phyloP scores from a whole-genome alignment of 768 basidiomycete genomes.

The Suillus tomentosus region DNA sequence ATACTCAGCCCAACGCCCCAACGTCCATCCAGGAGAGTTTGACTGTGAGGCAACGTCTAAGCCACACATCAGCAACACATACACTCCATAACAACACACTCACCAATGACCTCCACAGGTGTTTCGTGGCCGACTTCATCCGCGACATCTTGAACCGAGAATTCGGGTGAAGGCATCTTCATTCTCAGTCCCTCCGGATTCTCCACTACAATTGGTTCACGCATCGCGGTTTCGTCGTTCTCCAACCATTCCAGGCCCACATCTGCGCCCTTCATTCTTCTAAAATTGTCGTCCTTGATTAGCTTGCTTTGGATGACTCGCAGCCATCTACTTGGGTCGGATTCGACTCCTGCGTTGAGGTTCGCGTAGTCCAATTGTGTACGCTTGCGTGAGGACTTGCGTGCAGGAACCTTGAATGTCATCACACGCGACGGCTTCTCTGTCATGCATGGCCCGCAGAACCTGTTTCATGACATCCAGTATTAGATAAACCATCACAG shows the following conservation, averaged over 20 bases:
- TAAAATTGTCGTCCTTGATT: slow-evolving; percentile 65
- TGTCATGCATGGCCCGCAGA: slow-evolving; percentile 63
- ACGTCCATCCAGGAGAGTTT: slow-evolving; percentile 82
- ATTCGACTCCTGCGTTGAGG: slow-evolving; percentile 63
- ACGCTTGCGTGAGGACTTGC: slow-evolving; percentile 80
- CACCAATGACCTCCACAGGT: slow-evolving; percentile 92
- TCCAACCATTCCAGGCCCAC: slow-evolving; percentile 78
- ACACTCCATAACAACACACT: slow-evolving; percentile 19
- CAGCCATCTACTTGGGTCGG: slow-evolving; percentile 65
- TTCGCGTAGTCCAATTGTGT: slow-evolving; percentile 79
- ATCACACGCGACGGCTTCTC: slow-evolving; percentile 63
- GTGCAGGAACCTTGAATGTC: slow-evolving; percentile 74
- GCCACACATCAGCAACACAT: slow-evolving; percentile 11
- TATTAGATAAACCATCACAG: slow-evolving; percentile 21
- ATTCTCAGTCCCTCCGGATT: slow-evolving; percentile 82
- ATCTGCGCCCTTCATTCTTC: slow-evolving; percentile 63
- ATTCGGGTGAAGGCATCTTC: slow-evolving; percentile 74
- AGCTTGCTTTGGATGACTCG: slow-evolving; percentile 68
- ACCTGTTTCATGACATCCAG: slow-evolving; percentile 47
- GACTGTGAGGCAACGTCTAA: slow-evolving; percentile 89
- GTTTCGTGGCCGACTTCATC: slow-evolving; percentile 75
- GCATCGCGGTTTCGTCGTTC: slow-evolving; percentile 70
- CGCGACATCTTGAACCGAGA: slow-evolving; percentile 82
- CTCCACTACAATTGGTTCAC: slow-evolving; percentile 82
- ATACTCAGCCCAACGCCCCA: slow-evolving; percentile 90